phyloP scores from a whole-genome alignment of 1,284 basidiomycete species.

The Trametes sp. region DNA sequence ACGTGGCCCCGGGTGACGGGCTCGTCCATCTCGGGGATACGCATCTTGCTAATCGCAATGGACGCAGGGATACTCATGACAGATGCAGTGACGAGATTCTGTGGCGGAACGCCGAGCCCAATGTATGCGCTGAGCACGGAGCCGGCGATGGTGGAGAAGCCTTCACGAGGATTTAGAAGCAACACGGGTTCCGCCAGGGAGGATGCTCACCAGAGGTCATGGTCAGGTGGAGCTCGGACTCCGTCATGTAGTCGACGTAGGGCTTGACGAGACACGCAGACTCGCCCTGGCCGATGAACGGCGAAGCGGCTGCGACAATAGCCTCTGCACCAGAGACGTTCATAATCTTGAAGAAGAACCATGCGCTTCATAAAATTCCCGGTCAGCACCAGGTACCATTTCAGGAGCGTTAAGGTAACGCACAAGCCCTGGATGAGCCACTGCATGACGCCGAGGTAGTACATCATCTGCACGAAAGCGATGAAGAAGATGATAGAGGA shows the following conservation, averaged over 20 bases:
- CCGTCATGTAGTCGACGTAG: slow-evolving; percentile 89
- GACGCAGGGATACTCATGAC: slow-evolving; percentile 96
- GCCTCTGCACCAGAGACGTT: slow-evolving; percentile 90
- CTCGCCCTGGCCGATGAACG: slow-evolving; percentile 92
- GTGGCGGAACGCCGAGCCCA: slow-evolving; percentile 80
- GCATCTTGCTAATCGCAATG: slow-evolving; percentile 89
- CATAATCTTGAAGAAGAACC: slow-evolving; percentile 93
- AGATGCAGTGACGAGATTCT: slow-evolving; percentile 88
- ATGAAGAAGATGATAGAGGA: slow-evolving; percentile 87
- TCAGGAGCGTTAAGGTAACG: slow-evolving; percentile 34
- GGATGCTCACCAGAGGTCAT: slow-evolving; percentile 81
- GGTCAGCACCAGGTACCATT: background rate
- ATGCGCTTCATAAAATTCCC: slow-evolving; percentile 61
- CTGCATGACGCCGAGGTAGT: slow-evolving; percentile 89
- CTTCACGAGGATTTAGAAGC: slow-evolving; percentile 35
- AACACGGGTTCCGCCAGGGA: background rate
- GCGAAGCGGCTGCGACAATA: slow-evolving; percentile 90
- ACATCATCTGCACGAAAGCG: slow-evolving; percentile 87
- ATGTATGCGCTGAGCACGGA: slow-evolving; percentile 90
- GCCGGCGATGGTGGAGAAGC: slow-evolving; percentile 90
- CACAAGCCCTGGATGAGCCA: slow-evolving; percentile 86
- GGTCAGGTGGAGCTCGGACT: slow-evolving; percentile 87
- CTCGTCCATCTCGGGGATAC: slow-evolving; percentile 83
- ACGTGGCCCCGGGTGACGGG: slow-evolving; percentile 86
- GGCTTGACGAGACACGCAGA: slow-evolving; percentile 86